These are phyloP conservation scores for Creolimax fragrantissima DNA, from an alignment of 78 protist species.

Conservation along the genomic window DNA sequence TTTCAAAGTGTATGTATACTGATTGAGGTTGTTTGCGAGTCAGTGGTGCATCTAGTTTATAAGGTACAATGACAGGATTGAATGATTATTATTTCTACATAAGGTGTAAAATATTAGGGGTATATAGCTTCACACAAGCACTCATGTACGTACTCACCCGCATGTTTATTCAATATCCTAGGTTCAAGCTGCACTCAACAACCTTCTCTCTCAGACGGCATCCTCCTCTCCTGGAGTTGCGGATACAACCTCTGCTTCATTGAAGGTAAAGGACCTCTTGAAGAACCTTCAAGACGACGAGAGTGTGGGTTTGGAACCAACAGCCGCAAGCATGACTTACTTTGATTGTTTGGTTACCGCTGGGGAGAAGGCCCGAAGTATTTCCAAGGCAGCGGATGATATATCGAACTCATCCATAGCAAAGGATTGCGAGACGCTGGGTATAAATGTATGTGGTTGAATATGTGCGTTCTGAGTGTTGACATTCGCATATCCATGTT, in stretches of 20 bases:
- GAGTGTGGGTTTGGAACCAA: neutral
- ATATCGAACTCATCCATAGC: neutral
- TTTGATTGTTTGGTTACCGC: slow-evolving; percentile 5
- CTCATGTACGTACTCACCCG: no score
- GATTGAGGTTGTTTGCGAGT: no score
- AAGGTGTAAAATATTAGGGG: no score
- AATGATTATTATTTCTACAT: no score
- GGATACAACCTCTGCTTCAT: neutral
- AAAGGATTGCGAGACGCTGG: neutral
- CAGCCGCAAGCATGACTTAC: neutral
- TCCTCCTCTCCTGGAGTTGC: neutral
- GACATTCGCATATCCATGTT: neutral
- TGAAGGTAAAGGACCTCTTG: neutral
- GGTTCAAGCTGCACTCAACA: neutral
- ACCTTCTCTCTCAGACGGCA: neutral
- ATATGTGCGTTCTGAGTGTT: neutral
- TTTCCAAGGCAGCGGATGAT: neutral
- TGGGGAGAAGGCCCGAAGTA: neutral
- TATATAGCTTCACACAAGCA: no score
- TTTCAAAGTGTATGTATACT: no score
- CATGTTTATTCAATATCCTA: no score
- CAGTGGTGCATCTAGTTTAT: no score
- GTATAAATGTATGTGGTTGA: neutral
- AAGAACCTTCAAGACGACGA: neutral
- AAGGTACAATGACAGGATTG: no score